Conservation (phyloP, 768 basidiomycete species). For the Cyclocybe cylindracea region DNA sequence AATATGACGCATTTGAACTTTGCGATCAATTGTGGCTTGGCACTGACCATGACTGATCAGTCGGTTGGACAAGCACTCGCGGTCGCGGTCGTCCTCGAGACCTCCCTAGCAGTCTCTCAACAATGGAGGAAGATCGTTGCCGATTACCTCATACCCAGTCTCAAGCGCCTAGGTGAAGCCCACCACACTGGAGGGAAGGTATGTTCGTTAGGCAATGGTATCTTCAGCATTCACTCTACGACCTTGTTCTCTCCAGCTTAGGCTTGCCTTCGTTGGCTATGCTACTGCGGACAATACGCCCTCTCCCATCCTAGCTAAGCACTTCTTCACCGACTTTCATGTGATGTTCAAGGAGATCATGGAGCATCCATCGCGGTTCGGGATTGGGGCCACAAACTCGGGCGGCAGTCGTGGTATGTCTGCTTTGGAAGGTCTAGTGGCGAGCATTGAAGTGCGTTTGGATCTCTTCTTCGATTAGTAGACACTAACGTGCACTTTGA, state of each 20-base stretch:
- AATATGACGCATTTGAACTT: not conserved
- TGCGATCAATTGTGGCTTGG: not conserved
- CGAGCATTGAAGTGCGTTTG: constrained; percentile 61
- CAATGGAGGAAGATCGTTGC: constrained; percentile 51
- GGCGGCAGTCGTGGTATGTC: constrained; percentile 59
- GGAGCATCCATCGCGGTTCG: constrained; percentile 46
- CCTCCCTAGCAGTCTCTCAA: constrained; percentile 51
- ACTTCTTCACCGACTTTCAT: constrained; percentile 52
- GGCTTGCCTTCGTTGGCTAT: constrained; percentile 61
- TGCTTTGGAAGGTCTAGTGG: constrained; percentile 69
- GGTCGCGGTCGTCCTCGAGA: constrained; percentile 61
- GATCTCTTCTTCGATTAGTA: not conserved
- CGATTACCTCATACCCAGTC: constrained; percentile 51
- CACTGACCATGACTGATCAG: constrained; percentile 21
- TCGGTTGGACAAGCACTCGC: constrained; percentile 33
- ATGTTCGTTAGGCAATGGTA: constrained; percentile 9
- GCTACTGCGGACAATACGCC: constrained; percentile 58
- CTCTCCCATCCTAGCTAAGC: constrained; percentile 54
- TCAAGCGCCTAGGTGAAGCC: constrained; percentile 51
- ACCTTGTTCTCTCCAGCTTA: constrained; percentile 8
- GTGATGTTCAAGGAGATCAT: constrained; percentile 45
- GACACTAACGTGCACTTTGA: not conserved
- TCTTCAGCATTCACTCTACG: not conserved
- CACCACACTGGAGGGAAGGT: constrained; percentile 38
- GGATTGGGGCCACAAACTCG: constrained; percentile 56